Conservation (phyloP, 75 land plant genomes). For the Cupressus sempervirens region DNA sequence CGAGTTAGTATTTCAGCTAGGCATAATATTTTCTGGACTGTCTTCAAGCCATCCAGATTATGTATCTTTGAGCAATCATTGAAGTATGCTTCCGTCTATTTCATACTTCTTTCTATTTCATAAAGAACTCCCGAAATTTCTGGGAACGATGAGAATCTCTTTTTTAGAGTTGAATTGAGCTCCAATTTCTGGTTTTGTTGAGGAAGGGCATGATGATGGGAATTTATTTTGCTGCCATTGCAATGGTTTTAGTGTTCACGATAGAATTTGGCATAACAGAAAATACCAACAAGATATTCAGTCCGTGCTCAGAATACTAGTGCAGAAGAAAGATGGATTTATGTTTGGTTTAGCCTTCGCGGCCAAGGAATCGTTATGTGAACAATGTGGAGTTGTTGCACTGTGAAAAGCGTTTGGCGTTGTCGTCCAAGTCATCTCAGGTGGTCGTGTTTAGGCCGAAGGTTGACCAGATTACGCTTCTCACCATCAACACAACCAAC, state of each 20-base stretch:
- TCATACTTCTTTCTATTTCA: too few species aligned
- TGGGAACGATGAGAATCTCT: too few species aligned
- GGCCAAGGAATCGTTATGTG: conserved; percentile 9
- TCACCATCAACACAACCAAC: conserved; percentile 59
- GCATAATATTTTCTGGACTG: too few species aligned
- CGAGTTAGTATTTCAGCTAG: too few species aligned
- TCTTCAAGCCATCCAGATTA: too few species aligned
- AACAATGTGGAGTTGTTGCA: conserved; percentile 37
- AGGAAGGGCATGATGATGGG: neutral
- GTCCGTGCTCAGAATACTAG: conserved; percentile 33
- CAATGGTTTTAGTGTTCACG: neutral
- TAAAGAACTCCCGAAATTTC: too few species aligned
- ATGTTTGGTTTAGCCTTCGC: conserved; percentile 38
- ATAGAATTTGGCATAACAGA: neutral
- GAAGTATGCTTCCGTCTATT: too few species aligned
- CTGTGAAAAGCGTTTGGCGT: conserved; percentile 53
- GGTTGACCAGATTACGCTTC: conserved; percentile 82
- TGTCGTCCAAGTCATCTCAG: conserved; percentile 27
- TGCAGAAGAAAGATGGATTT: conserved; percentile 38
- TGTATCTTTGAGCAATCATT: too few species aligned
- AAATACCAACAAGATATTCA: conserved; percentile 29
- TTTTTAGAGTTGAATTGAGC: too few species aligned
- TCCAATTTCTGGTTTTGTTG: too few species aligned
- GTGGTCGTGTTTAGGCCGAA: conserved; percentile 76
- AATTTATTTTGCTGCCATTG: neutral